phyloP scores from a whole-genome alignment of 768 basidiomycete genomes.

The Dentipellis sp. region DNA sequence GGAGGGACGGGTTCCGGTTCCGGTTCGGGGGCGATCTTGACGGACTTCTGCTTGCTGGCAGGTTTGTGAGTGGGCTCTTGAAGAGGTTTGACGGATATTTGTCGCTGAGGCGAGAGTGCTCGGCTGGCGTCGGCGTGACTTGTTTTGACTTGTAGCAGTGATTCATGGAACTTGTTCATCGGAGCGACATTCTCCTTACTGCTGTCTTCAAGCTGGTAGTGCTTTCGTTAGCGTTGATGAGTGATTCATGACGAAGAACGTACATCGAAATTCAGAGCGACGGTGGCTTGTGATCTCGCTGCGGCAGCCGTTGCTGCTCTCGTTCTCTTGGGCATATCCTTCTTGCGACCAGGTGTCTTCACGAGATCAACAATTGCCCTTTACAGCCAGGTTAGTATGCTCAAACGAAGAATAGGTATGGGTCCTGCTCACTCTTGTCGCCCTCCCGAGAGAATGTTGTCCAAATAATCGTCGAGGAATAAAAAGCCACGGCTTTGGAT shows the following conservation, averaged over 20 bases:
- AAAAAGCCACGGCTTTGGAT: conserved; percentile 68
- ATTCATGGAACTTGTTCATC: conserved; percentile 38
- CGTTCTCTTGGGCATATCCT: conserved; percentile 39
- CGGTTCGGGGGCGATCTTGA: neutral
- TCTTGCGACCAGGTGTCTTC: conserved; percentile 77
- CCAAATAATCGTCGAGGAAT: conserved; percentile 73
- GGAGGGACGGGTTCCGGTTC: neutral
- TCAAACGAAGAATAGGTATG: neutral
- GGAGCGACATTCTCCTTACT: conserved; percentile 33
- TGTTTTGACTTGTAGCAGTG: conserved; percentile 22
- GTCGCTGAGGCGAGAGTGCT: conserved; percentile 1
- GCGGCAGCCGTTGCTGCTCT: conserved; percentile 31
- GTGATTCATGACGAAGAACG: conserved; percentile 8
- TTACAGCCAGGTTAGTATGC: conserved; percentile 1
- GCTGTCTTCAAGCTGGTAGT: conserved; percentile 12
- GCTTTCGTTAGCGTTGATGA: conserved; percentile 13
- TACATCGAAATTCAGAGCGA: conserved; percentile 40
- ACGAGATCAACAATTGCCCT: conserved; percentile 74
- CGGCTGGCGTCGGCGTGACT: neutral
- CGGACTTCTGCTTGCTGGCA: neutral
- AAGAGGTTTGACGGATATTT: neutral
- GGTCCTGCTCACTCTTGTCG: conserved; percentile 48
- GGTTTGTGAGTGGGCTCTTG: neutral
- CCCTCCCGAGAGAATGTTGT: conserved; percentile 55
- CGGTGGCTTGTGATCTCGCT: conserved; percentile 35